These are phyloP conservation scores for Breynia disticha DNA, from an alignment of 441 rosid species.

Conservation along the genomic window DNA sequence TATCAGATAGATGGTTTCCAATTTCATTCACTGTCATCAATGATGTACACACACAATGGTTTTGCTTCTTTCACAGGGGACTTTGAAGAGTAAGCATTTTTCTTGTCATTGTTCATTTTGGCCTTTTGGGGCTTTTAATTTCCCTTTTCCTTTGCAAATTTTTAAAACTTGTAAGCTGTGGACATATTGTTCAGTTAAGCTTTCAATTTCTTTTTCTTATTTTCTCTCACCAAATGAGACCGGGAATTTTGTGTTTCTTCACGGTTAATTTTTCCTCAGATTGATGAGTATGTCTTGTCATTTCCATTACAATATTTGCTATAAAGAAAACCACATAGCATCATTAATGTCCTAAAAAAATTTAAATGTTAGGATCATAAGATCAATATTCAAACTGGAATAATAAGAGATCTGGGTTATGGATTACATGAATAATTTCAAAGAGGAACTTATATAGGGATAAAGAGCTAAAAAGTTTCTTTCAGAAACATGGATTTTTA, in stretches of 20 bases:
- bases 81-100: constrained; percentile 75
- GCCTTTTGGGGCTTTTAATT: not conserved
- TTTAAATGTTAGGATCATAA: too few relatives aligned
- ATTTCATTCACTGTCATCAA: constrained; percentile 91
- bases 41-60: constrained; percentile 92
- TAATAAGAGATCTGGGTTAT: not conserved
- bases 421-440: not conserved
- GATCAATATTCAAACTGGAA: not conserved
- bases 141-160: not conserved
- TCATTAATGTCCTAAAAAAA: not conserved
- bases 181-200: too few relatives aligned
- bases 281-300: too few relatives aligned
- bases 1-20: constrained; percentile 91
- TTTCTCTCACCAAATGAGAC: too few relatives aligned
- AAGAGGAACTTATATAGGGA: not conserved
- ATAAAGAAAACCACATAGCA: not conserved
- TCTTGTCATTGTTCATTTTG: not conserved
- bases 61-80: constrained; percentile 77
- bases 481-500: not conserved
- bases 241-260: too few relatives aligned
- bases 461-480: not conserved
- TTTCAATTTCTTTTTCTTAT: too few relatives aligned
- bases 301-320: not conserved
- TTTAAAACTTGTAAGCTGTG: not conserved
- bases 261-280: too few relatives aligned